phyloP scores from a whole-genome alignment of 1,284 basidiomycete species.

The Gastroboletus turbinatus region DNA sequence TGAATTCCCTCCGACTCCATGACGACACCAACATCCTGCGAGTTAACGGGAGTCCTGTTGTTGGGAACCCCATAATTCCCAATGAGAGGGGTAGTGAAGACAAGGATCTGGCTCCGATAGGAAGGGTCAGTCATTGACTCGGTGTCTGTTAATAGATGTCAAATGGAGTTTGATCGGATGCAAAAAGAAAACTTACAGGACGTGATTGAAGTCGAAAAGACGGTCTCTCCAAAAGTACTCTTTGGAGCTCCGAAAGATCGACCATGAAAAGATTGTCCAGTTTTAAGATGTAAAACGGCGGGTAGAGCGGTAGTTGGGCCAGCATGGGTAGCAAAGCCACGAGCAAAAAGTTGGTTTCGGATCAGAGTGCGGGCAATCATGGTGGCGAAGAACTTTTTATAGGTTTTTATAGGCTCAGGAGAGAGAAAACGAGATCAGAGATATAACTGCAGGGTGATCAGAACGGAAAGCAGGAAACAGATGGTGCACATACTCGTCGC shows the following conservation, averaged over 20 bases:
- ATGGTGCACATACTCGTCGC: constrained; percentile 68
- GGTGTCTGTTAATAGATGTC: constrained; percentile 62
- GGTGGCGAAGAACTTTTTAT: constrained; percentile 3
- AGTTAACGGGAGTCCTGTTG: constrained; percentile 75
- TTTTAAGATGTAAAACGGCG: constrained; percentile 90
- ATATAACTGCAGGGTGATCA: constrained; percentile 58
- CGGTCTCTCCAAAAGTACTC: constrained; percentile 94
- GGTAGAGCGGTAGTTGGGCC: constrained; percentile 54
- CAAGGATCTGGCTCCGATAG: constrained; percentile 96
- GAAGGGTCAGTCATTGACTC: constrained; percentile 99
- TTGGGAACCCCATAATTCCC: constrained; percentile 97
- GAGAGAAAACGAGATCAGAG: constrained; percentile 82
- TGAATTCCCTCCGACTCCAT: constrained; percentile 91
- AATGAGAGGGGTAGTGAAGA: constrained; percentile 97
- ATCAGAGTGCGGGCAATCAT: constrained; percentile 62
- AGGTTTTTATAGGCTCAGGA: constrained; percentile 55
- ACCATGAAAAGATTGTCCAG: constrained; percentile 90
- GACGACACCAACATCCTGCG: constrained; percentile 84
- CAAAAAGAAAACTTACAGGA: constrained; percentile 63
- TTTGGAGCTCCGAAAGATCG: constrained; percentile 87
- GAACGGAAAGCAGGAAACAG: constrained; percentile 1
- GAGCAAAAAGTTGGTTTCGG: constrained; percentile 48
- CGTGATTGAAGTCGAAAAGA: constrained; percentile 98
- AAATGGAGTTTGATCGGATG: constrained; percentile 5
- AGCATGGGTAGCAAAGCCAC: constrained; percentile 68